These are phyloP conservation scores for Venturiaceae sp. DNA, from an alignment of 2,329 filamentous ascomycete species.

Conservation along the genomic window DNA sequence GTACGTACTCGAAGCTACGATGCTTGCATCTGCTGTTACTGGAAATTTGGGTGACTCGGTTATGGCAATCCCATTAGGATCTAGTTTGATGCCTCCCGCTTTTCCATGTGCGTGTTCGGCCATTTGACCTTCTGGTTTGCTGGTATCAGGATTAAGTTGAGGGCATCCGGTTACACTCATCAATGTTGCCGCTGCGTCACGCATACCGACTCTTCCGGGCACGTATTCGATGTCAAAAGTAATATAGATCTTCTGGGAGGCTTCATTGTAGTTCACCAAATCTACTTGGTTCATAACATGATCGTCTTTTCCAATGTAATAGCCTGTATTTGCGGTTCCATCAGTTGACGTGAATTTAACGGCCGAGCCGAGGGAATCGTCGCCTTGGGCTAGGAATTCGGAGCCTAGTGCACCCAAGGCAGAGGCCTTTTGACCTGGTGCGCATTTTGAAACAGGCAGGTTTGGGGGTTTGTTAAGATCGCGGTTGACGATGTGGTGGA, in stretches of 20 bases:
- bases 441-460: not conserved
- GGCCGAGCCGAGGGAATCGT: not conserved
- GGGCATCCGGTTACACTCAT: not conserved
- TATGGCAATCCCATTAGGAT: not conserved
- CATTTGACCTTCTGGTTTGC: too few species aligned
- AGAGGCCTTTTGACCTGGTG: not conserved
- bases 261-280: not conserved
- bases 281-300: not conserved
- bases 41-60: not conserved
- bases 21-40: not conserved
- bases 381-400: not conserved
- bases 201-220: not conserved
- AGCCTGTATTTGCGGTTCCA: not conserved
- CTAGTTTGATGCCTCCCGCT: not conserved
- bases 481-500: constrained; percentile 1
- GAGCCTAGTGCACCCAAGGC: not conserved
- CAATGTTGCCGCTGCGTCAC: not conserved
- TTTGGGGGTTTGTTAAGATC: not conserved
- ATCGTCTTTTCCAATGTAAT: not conserved
- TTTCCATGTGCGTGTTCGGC: not conserved
- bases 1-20: not conserved
- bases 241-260: not conserved
- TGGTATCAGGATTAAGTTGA: too few species aligned
- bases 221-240: not conserved
- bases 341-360: not conserved